Conservation (phyloP, 306 rosid species). For the Inga leiocalycina region DNA sequence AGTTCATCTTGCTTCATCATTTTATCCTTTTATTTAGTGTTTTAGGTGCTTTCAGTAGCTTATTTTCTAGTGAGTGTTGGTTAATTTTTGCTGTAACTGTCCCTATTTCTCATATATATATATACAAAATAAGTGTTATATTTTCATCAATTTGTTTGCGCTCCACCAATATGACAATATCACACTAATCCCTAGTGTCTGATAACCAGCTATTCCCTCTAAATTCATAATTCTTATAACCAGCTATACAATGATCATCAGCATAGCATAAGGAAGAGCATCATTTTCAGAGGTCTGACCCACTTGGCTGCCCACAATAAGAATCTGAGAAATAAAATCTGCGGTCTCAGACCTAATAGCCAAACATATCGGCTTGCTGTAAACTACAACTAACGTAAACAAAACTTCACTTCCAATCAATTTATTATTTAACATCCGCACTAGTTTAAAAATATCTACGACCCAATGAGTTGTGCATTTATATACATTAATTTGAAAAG, state of each 20-base stretch:
- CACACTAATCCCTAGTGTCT: slow-evolving; percentile 23
- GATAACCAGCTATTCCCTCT: neutral
- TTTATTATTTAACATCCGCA: neutral
- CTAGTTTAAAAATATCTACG: neutral
- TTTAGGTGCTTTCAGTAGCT: too few species aligned
- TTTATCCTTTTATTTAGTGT: too few species aligned
- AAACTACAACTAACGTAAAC: neutral
- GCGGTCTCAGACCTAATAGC: neutral
- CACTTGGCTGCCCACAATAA: neutral
- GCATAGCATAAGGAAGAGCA: slow-evolving; percentile 10
- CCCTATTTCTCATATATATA: too few species aligned
- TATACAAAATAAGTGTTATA: too few species aligned
- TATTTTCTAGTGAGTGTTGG: too few species aligned
- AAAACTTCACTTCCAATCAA: neutral
- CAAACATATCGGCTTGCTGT: neutral
- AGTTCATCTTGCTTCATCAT: too few species aligned
- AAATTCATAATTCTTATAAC: slow-evolving; percentile 1
- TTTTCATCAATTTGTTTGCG: too few species aligned
- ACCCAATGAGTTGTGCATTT: neutral
- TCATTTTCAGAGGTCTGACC: neutral
- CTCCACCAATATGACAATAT: neutral
- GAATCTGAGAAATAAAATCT: slow-evolving; percentile 4
- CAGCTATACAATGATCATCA: slow-evolving; percentile 1
- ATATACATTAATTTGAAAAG: neutral
- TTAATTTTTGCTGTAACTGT: too few species aligned